Percentiles rank a stretch among this genome's conserved stretches.
phyloP scores from a whole-genome alignment of 208 protist genomes.

The Trypanosoma rangeli region DNA sequence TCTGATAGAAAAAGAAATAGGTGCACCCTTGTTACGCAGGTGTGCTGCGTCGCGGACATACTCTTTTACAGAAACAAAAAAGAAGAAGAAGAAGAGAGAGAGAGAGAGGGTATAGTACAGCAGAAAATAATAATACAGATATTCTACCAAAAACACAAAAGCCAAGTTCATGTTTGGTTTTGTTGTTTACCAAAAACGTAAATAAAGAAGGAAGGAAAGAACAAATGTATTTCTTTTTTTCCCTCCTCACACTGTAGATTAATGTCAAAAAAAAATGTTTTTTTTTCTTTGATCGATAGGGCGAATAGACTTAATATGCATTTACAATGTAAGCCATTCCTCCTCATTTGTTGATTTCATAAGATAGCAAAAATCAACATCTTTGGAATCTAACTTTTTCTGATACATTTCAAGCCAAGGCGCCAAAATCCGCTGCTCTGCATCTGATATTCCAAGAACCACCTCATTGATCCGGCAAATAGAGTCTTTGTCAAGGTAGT shows the following conservation, averaged over 20 bases:
- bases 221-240: neutral
- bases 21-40: constrained; percentile 45
- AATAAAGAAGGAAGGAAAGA: neutral
- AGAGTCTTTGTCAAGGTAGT: constrained; percentile 70
- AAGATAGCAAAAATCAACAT: constrained; percentile 76
- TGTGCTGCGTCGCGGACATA: constrained; percentile 34
- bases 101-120: neutral
- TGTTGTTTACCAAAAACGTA: neutral
- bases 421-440: constrained; percentile 30
- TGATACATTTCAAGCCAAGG: constrained; percentile 71
- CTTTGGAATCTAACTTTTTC: constrained; percentile 70
- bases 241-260: neutral
- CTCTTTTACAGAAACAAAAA: constrained; percentile 7
- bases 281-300: neutral
- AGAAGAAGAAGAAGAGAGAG: constrained; percentile 22
- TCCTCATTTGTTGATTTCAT: constrained; percentile 70
- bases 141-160: neutral
- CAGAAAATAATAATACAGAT: neutral
- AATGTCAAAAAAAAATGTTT: constrained; percentile 9
- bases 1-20: constrained; percentile 53
- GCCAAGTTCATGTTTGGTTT: too few relatives aligned
- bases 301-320: constrained; percentile 4
- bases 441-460: constrained; percentile 37
- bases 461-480: constrained; percentile 57
- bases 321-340: constrained; percentile 78